These are phyloP conservation scores for Ogataea wickerhamii DNA, from an alignment of 805 yeast species.

Conservation along the genomic window DNA sequence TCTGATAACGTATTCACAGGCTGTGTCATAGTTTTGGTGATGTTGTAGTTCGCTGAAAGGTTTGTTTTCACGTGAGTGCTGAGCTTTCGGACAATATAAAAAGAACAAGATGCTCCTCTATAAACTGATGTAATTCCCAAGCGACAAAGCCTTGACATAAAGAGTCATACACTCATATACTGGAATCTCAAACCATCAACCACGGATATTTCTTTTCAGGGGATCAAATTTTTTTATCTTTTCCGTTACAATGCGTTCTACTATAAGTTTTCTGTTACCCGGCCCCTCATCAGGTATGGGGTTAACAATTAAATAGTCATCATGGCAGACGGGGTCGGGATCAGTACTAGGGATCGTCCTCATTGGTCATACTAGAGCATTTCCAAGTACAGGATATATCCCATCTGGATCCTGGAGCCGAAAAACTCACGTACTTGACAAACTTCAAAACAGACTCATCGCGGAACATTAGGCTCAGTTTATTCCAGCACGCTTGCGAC, in stretches of 20 bases:
- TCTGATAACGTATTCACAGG: slow-evolving; percentile 24
- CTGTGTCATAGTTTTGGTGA: slow-evolving; percentile 20
- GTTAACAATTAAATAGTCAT: no score
- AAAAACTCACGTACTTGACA: slow-evolving; percentile 84
- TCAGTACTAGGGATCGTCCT: slow-evolving; percentile 23
- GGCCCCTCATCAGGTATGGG: no score
- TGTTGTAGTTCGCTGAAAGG: slow-evolving; percentile 1
- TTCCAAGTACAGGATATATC: slow-evolving; percentile 82
- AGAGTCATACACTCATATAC: background rate
- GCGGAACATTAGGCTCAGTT: slow-evolving; percentile 68
- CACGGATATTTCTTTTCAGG: no score
- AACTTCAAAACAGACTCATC: slow-evolving; percentile 87
- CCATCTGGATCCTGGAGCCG: slow-evolving; percentile 91
- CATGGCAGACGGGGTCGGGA: no score
- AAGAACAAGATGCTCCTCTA: background rate
- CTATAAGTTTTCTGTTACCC: background rate
- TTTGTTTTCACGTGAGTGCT: slow-evolving; percentile 2
- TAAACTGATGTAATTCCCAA: background rate
- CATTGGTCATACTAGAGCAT: slow-evolving; percentile 47
- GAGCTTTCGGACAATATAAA: background rate
- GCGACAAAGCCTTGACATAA: background rate
- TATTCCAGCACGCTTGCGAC: slow-evolving; percentile 81
- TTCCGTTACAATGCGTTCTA: background rate
- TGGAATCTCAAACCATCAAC: background rate
- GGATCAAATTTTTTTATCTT: background rate